Base-by-base conservation (phyloP, 768 basidiomycete genomes). In the Lactifluus subvellereus region DNA sequence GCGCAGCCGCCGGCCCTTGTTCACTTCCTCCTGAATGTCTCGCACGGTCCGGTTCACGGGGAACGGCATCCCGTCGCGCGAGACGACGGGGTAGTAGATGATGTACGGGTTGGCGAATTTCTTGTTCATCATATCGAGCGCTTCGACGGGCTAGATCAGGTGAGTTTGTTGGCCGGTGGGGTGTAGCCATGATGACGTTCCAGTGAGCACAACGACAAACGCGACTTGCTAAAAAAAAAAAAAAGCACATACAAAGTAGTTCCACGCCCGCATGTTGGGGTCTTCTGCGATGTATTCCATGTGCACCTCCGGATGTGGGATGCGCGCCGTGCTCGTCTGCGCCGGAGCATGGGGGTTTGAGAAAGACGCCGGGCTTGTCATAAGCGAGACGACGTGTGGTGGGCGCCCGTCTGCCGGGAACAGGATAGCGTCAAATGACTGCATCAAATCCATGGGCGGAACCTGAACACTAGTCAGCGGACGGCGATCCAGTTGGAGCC, bases 211-310 rank as follows among this genome's bases (percentile, higher is more conserved):
- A 13, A 6, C 18, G 40, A 38, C 22, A 3, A 45, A 20, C 3
- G 45, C 1, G 45, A 7, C 13, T 18, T 7, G 27, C n/a, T n/a
- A 43, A 40, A 51, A 18, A 60, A 60, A 54, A 38, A 27, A n/a
- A 11, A 16, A 14, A 18, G 73, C 78, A 68, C 66, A 89, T 89
- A 75, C 87, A 83, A 72, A 83, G 47, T 48, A 88, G 69, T 82
- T 81, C 89, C 89, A 91, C 16, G 85, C 82, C 61, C 84, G 80
- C 18, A 83, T 74, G 37, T 85, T 86, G 62, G 83, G 78, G 57
- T 82, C 81, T 74, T 91, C 88, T 70, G 87, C 88, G 68, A 92
- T 85, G 74, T 86, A 88, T 74, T 91, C 88, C 89, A 92, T 92
- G 71, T 88, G 84, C 47, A 89, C 82, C 72, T 91, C 89, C 11